Base-by-base conservation (phyloP, 176 grass and related monocot species). In the Oryza punctata region DNA sequence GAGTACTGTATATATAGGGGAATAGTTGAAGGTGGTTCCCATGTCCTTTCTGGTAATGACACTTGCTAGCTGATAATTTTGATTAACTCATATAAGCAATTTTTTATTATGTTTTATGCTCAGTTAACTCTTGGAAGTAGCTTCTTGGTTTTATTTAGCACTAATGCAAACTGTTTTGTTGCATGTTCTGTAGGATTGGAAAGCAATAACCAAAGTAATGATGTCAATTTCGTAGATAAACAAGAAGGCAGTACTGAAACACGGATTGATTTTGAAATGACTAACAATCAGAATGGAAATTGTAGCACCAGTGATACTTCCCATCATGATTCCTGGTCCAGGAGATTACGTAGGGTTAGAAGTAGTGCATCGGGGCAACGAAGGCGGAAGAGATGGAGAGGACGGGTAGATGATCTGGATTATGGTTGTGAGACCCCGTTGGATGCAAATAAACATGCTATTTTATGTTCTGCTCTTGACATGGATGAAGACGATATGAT, bases 1-100 rank as follows among this genome's bases (percentile, higher is more conserved):
- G 96, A 99, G 81, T 99, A 99, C 64, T 99, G 96, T 85, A 65
- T 96, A 83, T 99, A 99, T 70, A 92, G 96, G 87, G 96, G 96
- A 46, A 90, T 99, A 70, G 85, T 96, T 87, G 87, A 99, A 89
- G 82, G 85, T 11, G 32, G 47, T 50, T 87, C 91, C 33, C 82
- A 88, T 87, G 67, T 78, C 70, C 54, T 81, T 86, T 70, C 82
- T 89, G 93, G 93, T 98, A 92, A 70, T 79, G 19, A 60, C 72
- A 67, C 14, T 67, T 21, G 46, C 50, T 87, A 69, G 30, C 71
- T 81, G 70, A 13, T 5, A 81, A 63, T 81, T 59, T 86, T 69
- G 19, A 70, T 76, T 33, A 16, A 70, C 83, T 72, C 23, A 73
- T 63, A 60, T 78, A 52, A 76, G 73, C 30, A 79, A 79, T 27